phyloP scores from a whole-genome alignment of 805 yeast genomes.

The Teunomyces funiuensis region DNA sequence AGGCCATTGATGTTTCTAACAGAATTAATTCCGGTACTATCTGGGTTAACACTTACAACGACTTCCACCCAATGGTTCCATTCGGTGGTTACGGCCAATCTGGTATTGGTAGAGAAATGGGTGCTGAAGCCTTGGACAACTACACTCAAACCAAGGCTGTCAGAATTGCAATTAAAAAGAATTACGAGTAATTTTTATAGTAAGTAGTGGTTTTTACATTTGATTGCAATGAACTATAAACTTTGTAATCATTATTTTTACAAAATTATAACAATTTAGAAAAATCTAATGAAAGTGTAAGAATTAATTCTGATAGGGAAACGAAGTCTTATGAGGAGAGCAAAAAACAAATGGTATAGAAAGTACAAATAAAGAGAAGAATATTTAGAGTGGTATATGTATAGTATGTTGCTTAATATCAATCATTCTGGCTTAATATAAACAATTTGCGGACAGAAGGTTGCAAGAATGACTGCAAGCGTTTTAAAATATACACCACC shows the following conservation, averaged over 20 bases:
- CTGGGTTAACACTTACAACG: constrained; percentile 90
- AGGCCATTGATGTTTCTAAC: constrained; percentile 72
- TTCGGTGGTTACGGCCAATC: constrained; percentile 91
- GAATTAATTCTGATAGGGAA: no score
- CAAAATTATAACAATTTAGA: background rate
- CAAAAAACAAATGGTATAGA: no score
- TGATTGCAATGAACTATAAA: background rate
- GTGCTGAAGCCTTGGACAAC: constrained; percentile 79
- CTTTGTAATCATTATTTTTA: background rate
- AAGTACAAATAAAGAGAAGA: no score
- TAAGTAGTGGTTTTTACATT: background rate
- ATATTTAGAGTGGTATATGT: no score
- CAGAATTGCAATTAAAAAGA: constrained; percentile 42
- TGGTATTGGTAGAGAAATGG: constrained; percentile 94
- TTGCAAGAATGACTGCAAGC: no score
- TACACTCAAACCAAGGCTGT: constrained; percentile 89
- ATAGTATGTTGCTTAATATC: no score
- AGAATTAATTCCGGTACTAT: constrained; percentile 84
- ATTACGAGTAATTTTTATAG: constrained; percentile 6
- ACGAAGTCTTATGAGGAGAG: no score
- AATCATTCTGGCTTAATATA: no score
- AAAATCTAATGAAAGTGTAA: background rate
- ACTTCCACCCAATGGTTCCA: constrained; percentile 83
- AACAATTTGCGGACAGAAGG: no score
- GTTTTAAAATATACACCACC: no score